Conservation (phyloP, 2,329 filamentous ascomycete genomes). For the Cytospora piceicola region DNA sequence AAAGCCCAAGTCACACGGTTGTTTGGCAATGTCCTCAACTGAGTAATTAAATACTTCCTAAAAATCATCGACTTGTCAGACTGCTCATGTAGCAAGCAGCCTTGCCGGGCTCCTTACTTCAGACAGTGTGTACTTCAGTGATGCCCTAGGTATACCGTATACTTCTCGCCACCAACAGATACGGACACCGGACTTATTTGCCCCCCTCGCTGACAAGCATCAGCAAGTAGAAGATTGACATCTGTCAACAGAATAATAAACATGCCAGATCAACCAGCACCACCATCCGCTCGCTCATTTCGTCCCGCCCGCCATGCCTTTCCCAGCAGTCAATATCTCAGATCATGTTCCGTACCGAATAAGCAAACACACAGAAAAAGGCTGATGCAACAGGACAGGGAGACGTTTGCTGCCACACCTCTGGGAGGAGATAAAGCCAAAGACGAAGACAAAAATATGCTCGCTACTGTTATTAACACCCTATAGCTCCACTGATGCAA, state of each 20-base stretch:
- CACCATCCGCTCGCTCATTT: not conserved
- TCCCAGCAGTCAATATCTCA: not conserved
- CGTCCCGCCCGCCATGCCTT: not conserved
- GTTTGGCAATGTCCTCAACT: not conserved
- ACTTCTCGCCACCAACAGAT: not conserved
- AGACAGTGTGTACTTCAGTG: no score
- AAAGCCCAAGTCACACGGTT: not conserved
- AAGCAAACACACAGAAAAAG: not conserved
- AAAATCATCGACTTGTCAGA: not conserved
- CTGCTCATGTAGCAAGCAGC: not conserved
- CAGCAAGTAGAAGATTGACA: not conserved
- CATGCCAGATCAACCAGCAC: not conserved
- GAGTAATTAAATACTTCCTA: not conserved
- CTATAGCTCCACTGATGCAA: conserved; percentile 29
- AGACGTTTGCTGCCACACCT: not conserved
- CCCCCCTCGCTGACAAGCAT: not conserved
- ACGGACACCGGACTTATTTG: not conserved
- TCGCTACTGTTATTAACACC: conserved; percentile 27
- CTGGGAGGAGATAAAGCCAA: not conserved
- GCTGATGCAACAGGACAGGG: conserved; percentile 10
- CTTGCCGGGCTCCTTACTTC: not conserved
- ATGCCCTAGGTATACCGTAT: not conserved
- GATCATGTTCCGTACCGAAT: not conserved
- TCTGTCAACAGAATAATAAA: not conserved
- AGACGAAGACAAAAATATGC: conserved; percentile 21